Evolutionary conservation across 805 yeast species (phyloP), one percentile per base, ranked within the genome.

Genomic region (Danielia reshetovae): DNA sequence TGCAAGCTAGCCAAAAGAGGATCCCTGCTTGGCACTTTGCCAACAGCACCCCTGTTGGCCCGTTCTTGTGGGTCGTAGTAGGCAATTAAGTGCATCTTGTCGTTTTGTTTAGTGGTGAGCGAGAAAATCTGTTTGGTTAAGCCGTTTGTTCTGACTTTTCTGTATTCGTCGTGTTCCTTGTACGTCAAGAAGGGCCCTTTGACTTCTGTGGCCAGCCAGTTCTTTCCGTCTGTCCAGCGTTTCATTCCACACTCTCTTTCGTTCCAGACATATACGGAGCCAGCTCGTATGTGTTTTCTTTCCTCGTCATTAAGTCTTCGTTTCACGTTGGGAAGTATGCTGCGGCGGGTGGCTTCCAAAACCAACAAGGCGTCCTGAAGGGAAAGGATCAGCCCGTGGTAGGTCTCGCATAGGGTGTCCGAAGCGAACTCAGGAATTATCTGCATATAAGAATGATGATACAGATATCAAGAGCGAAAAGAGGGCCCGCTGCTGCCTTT

Each of bases 211-310:
- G 88, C 85, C 39, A 77, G 68, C 89, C 90, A 82, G 22, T 72
- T 68, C 42, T 74, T 72, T 13, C 89, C 86, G 49, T 82, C 90
- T 1, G 89, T 82, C 89, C 90, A 82, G 18, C 89, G 60, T 42
- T 77, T 72, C 78, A 83, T 80, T 12, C 79, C 82, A 27, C 85
- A 77, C 45, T 76, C 80, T 10, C 70, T 62, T 52, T 82, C 89
- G 52, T 77, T 81, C 88, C 88, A 82, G 7, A 81, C 73, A 47
- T 76, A 82, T 2, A 82, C 72, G 2, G 79, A 68, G 4, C 86
- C 86, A 7, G 78, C 67, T 14, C 58, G 57, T 27, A 83, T 80
- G 14, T 59, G 57, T 18, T 62, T 54, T 16, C 85, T 60, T 52
- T 82, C 86, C 18, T 60, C 59, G 16, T 72, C 77, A 10, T 76